Evolutionary conservation across 768 basidiomycete genomes (phyloP), one percentile per base, ranked within the genome.

Genomic region (Dendrothele bispora): DNA sequence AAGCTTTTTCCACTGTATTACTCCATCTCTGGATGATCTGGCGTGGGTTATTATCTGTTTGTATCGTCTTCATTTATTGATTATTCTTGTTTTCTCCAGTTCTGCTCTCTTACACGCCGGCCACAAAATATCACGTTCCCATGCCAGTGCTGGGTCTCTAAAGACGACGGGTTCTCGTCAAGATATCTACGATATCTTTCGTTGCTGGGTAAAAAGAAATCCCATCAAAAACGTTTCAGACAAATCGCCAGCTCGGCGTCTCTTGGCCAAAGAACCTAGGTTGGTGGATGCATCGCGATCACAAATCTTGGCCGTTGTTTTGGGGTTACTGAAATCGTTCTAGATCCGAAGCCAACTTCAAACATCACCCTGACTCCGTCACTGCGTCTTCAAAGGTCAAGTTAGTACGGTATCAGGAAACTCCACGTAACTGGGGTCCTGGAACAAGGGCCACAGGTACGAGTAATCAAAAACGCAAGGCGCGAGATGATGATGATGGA

Each of bases 341-440:
- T 55, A 89, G 86, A 39, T 62, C 65, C 34, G 66, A 75, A 38
- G 84, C 91, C n/a, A 79, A 90, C 59, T 95, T 98, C 61, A 77
- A 73, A 14, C 78, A 68, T 30, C 91, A 98, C 62, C 83, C 88
- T 0, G 71, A 79, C 4, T 78, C 83, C 1, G 73, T 79, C 2
- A 80, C 79, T 7, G 65, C 77, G 12, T 77, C 83, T 5, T 78
- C 79, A 17, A 80, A 82, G 47, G 71, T 89, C 48, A 91, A 90
- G 54, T 69, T 95, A 6, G 88, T 95, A 1, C 77, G 92, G 30
- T 97, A 95, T 66, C 93, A 95, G 64, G 80, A 82, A 52, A 98
- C 97, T 60, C 97, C 95, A 4, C 76, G 82, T n/a, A 76, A 97
- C 62, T 99, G 97, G 97, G 95, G 95, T 0, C 97, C 95, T 0